These are phyloP conservation scores for Silene vulgaris DNA, from an alignment of 179 eudicot genomes.

Conservation along the genomic window DNA sequence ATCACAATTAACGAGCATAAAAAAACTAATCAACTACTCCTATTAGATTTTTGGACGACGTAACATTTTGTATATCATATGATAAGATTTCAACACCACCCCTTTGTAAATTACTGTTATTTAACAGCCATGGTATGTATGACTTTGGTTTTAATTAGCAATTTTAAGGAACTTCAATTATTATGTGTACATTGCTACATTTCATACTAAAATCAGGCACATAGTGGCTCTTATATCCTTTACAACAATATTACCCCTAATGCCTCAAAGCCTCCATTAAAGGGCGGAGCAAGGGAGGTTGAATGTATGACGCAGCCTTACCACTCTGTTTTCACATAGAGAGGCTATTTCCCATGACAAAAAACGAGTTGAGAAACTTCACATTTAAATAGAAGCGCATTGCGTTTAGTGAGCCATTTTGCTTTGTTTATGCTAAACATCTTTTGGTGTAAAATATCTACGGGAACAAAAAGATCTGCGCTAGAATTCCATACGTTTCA, in stretches of 20 bases:
- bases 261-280: not conserved
- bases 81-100: not conserved
- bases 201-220: not conserved
- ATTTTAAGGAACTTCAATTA: no score
- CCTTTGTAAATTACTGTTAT: not conserved
- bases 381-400: no score
- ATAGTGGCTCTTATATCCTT: not conserved
- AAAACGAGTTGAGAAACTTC: no score
- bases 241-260: not conserved
- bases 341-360: no score
- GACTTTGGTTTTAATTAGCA: not conserved
- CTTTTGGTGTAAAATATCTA: no score
- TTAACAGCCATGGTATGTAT: not conserved
- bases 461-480: no score
- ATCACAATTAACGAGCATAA: not conserved
- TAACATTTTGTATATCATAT: not conserved
- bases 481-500: not conserved
- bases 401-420: no score
- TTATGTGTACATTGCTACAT: not conserved
- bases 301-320: no score
- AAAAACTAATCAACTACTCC: not conserved
- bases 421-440: no score
- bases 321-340: no score
- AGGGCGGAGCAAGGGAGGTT: no score
- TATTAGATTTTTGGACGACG: not conserved